Percentiles rank a stretch among this genome's conserved stretches.
phyloP scores from a whole-genome alignment of 2,329 filamentous ascomycete species.

The Myriosclerotinia duriaeana region DNA sequence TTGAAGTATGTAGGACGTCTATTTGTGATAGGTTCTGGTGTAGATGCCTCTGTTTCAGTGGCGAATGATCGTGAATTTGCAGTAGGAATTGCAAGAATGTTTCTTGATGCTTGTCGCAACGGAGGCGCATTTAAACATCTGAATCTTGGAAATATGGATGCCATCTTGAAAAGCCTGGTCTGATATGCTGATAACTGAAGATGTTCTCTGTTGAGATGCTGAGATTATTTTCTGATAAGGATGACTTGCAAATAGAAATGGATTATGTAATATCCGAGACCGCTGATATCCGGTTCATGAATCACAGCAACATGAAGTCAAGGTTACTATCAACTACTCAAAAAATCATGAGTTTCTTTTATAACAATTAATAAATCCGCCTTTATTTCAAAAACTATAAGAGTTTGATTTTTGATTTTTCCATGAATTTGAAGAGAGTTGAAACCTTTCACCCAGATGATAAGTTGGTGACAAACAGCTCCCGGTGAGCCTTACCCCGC shows the following conservation, averaged over 20 bases:
- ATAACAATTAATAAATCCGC: not conserved
- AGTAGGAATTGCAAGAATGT: slow-evolving; percentile 28
- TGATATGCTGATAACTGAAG: not conserved
- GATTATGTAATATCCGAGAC: slow-evolving; percentile 9
- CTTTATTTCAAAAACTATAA: not conserved
- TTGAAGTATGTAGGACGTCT: slow-evolving; percentile 42
- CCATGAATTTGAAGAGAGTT: not conserved
- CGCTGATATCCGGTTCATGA: not conserved
- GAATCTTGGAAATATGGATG: slow-evolving; percentile 35
- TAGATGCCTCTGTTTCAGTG: slow-evolving; percentile 37
- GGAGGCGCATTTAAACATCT: slow-evolving; percentile 38
- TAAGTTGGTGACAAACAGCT: not conserved
- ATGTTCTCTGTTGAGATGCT: slow-evolving; percentile 6
- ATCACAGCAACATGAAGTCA: not conserved
- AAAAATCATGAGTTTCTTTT: not conserved
- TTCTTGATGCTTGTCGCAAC: slow-evolving; percentile 32
- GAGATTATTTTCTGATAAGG: slow-evolving; percentile 24
- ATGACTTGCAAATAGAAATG: slow-evolving; percentile 2
- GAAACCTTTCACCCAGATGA: not conserved
- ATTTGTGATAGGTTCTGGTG: slow-evolving; percentile 32
- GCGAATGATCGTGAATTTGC: slow-evolving; percentile 34
- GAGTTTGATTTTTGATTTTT: not conserved
- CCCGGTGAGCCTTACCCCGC: slow-evolving; percentile 12
- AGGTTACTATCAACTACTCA: not conserved
- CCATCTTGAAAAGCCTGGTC: slow-evolving; percentile 27